Conservation (phyloP, 495 filamentous ascomycete genomes). For the Xylaria flabelliformis region DNA sequence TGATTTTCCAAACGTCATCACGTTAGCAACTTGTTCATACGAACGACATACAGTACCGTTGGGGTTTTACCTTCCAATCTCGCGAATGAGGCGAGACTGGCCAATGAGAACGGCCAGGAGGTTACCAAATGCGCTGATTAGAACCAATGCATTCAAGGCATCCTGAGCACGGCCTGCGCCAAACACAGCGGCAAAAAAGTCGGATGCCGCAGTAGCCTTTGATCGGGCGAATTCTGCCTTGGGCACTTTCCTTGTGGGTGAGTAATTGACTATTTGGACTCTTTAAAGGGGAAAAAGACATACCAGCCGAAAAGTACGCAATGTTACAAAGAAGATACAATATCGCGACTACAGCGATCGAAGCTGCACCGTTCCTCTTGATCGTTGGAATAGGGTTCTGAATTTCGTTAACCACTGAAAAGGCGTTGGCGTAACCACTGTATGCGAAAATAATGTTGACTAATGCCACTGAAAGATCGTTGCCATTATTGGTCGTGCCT, state of each 20-base stretch:
- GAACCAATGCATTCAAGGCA: slow-evolving; percentile 67
- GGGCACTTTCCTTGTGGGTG: slow-evolving; percentile 44
- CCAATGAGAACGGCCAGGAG: slow-evolving; percentile 65
- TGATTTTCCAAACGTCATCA: slow-evolving; percentile 28
- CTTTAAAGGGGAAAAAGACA: background rate
- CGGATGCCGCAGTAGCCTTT: slow-evolving; percentile 59
- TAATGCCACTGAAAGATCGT: slow-evolving; percentile 64
- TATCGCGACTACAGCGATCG: slow-evolving; percentile 56
- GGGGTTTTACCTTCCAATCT: slow-evolving; percentile 57
- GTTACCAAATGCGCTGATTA: slow-evolving; percentile 69
- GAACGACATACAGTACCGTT: background rate
- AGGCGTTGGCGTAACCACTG: slow-evolving; percentile 66
- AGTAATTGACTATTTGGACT: slow-evolving; percentile 9
- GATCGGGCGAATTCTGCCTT: slow-evolving; percentile 60
- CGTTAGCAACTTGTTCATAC: slow-evolving; percentile 5
- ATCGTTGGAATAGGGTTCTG: slow-evolving; percentile 52
- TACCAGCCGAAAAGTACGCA: slow-evolving; percentile 63
- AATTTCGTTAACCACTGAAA: slow-evolving; percentile 71
- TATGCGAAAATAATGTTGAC: slow-evolving; percentile 71
- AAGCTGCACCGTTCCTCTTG: slow-evolving; percentile 60
- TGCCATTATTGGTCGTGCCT: slow-evolving; percentile 57
- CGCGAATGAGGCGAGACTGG: slow-evolving; percentile 63
- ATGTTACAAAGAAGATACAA: slow-evolving; percentile 69
- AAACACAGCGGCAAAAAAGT: slow-evolving; percentile 69
- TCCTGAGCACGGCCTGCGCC: slow-evolving; percentile 56